Evolutionary conservation across 345 rosid genomes (phyloP), one percentile per base, ranked within the genome.

Genomic region (Noccaea bulbosa): DNA sequence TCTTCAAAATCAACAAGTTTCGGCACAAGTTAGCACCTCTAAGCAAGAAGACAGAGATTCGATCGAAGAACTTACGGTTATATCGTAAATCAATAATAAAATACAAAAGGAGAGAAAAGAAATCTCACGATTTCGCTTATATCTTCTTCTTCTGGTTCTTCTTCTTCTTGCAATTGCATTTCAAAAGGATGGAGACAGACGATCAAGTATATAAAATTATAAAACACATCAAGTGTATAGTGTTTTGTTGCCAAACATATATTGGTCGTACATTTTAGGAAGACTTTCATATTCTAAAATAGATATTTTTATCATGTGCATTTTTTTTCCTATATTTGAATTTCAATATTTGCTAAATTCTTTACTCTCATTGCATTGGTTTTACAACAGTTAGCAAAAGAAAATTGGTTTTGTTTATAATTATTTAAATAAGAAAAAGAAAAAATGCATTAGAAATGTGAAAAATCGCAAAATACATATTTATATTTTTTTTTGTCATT

Each of bases 201-300:
- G 30, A 45, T 16, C 16, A 11, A 27, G 30, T 27, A 27, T 27
- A 27, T 27, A 27, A 27, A 12, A 8, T 62, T 62, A 62, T 45
- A 44, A 45, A 4, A 14, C 27, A 14, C 54, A 62, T 20, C 15
- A 58, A 58, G 6, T 58, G 60, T 27, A 20, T 32, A 22, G 44
- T 63, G 68, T 47, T 63, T 33, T 63, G 48, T 47, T 63, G 48
- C 68, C 68, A 11, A 63, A 63, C 68, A 47, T 47, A 16, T 17
- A 1, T 63, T 38, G 55, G 68, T 35, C 68, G 45, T 47, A 63
- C 68, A 63, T 63, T 34, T 17, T 63, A 34, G 32, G 15, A 34
- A 33, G 54, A 33, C 55, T 62, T 46, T 62, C n/a, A 27, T 33
- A 54, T 54, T 12, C 27, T 38, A 2, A 15, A 3, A 40, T 11